Percentiles rank a stretch among this genome's conserved stretches.
Evolutionary conservation across 257 asterid genomes (phyloP).

Genomic region (Nicotiana benthamiana): DNA sequence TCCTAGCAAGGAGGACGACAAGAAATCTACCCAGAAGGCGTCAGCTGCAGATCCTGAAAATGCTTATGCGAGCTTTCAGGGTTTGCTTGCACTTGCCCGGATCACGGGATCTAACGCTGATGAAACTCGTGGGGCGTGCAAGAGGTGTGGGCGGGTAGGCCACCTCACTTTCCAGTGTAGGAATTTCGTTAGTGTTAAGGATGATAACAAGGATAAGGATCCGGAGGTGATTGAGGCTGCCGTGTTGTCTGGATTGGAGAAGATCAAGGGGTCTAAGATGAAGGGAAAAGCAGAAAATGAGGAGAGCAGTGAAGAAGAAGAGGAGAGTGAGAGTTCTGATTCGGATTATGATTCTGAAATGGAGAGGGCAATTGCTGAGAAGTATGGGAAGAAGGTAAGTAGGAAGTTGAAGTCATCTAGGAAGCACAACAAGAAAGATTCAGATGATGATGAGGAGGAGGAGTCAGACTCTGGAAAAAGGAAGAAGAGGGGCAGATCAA

Average conservation of each 20-base stretch:
- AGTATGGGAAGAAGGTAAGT: constrained; percentile 33
- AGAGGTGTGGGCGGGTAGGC: constrained; percentile 91
- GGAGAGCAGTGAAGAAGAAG: constrained; percentile 56
- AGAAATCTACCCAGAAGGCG: constrained; percentile 19
- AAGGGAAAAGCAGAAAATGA: constrained; percentile 28
- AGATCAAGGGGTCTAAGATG: constrained; percentile 38
- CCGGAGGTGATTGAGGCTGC: constrained; percentile 56
- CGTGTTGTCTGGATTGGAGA: constrained; percentile 57
- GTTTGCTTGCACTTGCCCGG: constrained; percentile 82
- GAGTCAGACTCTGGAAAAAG: constrained; percentile 24
- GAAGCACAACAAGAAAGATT: constrained; percentile 26
- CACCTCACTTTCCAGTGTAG: constrained; percentile 89
- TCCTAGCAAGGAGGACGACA: constrained; percentile 69
- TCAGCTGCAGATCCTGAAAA: constrained; percentile 65
- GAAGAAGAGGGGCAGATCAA: constrained; percentile 53
- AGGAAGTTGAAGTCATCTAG: constrained; percentile 29
- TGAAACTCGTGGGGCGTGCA: constrained; percentile 86
- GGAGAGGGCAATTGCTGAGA: constrained; percentile 56
- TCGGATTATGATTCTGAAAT: constrained; percentile 77
- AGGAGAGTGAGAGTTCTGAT: constrained; percentile 70
- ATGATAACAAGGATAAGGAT: constrained; percentile 36
- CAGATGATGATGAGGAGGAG: constrained; percentile 33
- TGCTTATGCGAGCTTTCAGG: constrained; percentile 85
- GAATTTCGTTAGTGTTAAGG: constrained; percentile 84
- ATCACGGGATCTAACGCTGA: constrained; percentile 84